Percentiles rank a stretch among this genome's conserved stretches.
Conservation (phyloP, 1,284 basidiomycete genomes). For the Dichomitus squalens region DNA sequence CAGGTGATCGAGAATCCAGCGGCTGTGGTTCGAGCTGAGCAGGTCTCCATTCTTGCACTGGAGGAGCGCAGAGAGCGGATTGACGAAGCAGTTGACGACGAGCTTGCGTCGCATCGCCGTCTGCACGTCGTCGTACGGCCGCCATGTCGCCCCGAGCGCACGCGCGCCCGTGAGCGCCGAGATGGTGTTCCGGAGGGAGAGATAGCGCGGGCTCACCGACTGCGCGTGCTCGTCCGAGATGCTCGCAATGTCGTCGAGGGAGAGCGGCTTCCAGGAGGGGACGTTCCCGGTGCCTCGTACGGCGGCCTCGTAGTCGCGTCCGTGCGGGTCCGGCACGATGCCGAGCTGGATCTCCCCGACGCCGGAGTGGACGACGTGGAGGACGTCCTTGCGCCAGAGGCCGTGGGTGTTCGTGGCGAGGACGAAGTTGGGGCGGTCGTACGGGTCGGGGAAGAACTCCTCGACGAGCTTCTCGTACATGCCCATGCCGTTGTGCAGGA, state of each 20-base stretch:
- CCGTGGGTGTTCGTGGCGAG: constrained; percentile 87
- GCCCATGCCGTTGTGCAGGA: constrained; percentile 93
- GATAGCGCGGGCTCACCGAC: constrained; percentile 43
- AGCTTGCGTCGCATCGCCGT: constrained; percentile 80
- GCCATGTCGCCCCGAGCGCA: constrained; percentile 66
- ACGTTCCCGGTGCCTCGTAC: neutral
- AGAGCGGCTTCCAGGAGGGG: constrained; percentile 27
- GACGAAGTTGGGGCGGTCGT: constrained; percentile 82
- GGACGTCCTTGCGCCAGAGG: constrained; percentile 53
- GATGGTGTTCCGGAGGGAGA: constrained; percentile 70
- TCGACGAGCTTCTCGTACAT: constrained; percentile 80
- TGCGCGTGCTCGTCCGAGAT: constrained; percentile 25
- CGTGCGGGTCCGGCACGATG: constrained; percentile 71
- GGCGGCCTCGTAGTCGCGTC: constrained; percentile 58
- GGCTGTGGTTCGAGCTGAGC: constrained; percentile 46
- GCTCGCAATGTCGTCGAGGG: constrained; percentile 59
- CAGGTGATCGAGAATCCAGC: constrained; percentile 49
- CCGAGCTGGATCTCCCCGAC: constrained; percentile 78
- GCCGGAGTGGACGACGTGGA: constrained; percentile 74
- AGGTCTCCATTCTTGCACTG: constrained; percentile 83
- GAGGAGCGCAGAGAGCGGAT: constrained; percentile 85
- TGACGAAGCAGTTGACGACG: constrained; percentile 85
- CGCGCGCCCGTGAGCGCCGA: constrained; percentile 61
- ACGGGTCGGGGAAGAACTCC: constrained; percentile 73
- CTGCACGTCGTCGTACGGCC: constrained; percentile 72